Evolutionary conservation across 2,329 filamentous ascomycete genomes (phyloP).

Genomic region (Rutstroemia sp.): DNA sequence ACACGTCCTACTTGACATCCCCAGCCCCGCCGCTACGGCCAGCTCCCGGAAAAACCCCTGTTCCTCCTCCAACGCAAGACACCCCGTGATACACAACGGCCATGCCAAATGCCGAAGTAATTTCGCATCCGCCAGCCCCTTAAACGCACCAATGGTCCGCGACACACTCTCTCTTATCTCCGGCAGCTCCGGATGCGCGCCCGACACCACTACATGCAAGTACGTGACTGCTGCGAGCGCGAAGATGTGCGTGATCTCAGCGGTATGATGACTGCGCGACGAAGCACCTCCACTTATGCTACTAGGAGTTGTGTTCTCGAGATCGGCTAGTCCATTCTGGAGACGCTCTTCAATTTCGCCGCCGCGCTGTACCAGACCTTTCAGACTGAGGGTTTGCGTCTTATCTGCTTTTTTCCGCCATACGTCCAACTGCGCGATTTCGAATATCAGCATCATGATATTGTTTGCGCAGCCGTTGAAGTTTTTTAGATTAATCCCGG

Average conservation of each 20-base stretch:
- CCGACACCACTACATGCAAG: constrained; percentile 17
- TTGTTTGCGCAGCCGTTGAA: not conserved
- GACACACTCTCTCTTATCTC: constrained; percentile 21
- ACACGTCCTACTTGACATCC: not conserved
- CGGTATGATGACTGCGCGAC: not conserved
- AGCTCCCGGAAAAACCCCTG: not conserved
- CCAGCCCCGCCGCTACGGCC: not conserved
- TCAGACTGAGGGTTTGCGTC: not conserved
- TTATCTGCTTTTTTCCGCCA: not conserved
- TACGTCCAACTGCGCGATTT: not conserved
- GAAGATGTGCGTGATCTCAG: constrained; percentile 11
- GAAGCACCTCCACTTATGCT: not conserved
- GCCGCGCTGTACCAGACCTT: not conserved
- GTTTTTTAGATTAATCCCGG: not conserved
- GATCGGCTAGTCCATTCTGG: not conserved
- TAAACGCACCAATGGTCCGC: constrained; percentile 10
- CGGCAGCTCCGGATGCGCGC: constrained; percentile 15
- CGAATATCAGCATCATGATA: not conserved
- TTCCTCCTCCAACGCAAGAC: not conserved
- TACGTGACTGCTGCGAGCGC: constrained; percentile 14
- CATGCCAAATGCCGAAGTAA: constrained; percentile 2
- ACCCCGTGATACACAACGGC: constrained; percentile 6
- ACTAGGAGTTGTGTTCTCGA: not conserved
- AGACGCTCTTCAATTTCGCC: not conserved
- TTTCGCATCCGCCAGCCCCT: not conserved